Percentiles rank a stretch among this genome's conserved stretches.
Conservation (phyloP, 768 basidiomycete species). For the Chalciporus piperatus region DNA sequence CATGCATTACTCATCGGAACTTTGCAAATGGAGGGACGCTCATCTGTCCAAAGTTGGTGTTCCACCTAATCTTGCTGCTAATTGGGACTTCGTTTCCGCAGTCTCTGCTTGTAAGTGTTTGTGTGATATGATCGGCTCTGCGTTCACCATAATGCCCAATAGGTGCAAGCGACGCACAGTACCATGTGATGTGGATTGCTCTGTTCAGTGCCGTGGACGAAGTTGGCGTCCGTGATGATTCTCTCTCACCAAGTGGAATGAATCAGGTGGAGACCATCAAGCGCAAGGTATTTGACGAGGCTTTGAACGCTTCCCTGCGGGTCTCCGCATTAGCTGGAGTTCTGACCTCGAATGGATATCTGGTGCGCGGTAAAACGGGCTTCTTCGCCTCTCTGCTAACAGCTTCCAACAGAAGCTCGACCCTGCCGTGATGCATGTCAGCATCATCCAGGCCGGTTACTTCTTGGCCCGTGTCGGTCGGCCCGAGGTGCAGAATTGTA, state of each 20-base stretch:
- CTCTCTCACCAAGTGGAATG: conserved; percentile 33
- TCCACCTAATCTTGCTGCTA: conserved; percentile 75
- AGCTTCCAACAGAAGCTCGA: conserved; percentile 57
- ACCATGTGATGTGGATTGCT: conserved; percentile 90
- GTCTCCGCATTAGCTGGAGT: conserved; percentile 89
- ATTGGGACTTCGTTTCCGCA: conserved; percentile 90
- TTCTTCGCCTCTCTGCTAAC: conserved; percentile 8
- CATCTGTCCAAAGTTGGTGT: conserved; percentile 81
- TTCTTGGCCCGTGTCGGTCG: conserved; percentile 81
- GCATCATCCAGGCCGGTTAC: conserved; percentile 79
- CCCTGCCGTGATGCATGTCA: conserved; percentile 87
- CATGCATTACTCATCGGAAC: conserved; percentile 49
- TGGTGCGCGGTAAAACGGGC: conserved; percentile 47
- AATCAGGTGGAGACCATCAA: conserved; percentile 67
- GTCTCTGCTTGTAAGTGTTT: conserved; percentile 54
- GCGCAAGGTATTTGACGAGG: conserved; percentile 75
- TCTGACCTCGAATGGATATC: conserved; percentile 81
- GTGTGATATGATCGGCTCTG: background rate
- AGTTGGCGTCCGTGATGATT: conserved; percentile 71
- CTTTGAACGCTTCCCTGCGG: conserved; percentile 79
- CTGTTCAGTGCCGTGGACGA: conserved; percentile 82
- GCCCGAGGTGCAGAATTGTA: conserved; percentile 79
- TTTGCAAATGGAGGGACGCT: conserved; percentile 72
- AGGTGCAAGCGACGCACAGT: conserved; percentile 85
- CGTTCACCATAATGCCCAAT: conserved; percentile 7